Evolutionary conservation across 805 yeast species (phyloP).

Genomic region (Yarrowia divulgata): DNA sequence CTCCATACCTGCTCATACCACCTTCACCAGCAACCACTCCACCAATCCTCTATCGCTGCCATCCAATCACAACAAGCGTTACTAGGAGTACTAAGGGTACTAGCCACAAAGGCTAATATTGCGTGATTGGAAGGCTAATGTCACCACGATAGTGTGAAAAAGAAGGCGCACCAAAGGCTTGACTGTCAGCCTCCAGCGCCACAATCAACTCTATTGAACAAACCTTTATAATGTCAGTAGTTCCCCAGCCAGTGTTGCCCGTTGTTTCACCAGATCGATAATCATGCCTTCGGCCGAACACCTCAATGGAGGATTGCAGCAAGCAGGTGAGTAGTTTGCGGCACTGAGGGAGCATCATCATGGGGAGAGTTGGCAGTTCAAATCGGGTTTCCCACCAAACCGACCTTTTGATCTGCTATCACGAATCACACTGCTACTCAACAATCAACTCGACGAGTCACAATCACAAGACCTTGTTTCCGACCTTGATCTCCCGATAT

Average conservation of each 20-base stretch:
- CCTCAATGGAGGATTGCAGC: constrained; percentile 24
- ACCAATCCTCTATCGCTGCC: no score
- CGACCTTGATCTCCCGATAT: no score
- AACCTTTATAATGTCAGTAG: constrained; percentile 31
- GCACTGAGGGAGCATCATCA: no score
- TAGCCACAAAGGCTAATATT: constrained; percentile 39
- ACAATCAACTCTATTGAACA: constrained; percentile 39
- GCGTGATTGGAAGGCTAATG: constrained; percentile 39
- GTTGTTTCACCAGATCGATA: constrained; percentile 11
- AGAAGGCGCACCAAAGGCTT: constrained; percentile 32
- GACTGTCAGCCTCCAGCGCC: constrained; percentile 39
- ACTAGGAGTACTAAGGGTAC: constrained; percentile 9
- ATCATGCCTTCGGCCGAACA: constrained; percentile 33
- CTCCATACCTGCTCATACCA: no score
- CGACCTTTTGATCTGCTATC: no score
- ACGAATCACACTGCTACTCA: no score
- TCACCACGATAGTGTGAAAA: constrained; percentile 38
- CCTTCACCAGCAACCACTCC: no score
- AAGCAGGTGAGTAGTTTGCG: constrained; percentile 36
- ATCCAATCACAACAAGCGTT: constrained; percentile 22
- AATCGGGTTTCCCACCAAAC: no score
- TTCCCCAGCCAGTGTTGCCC: background rate
- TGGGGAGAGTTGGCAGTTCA: no score
- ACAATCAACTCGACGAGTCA: no score
- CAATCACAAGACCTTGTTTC: no score